Conservation (phyloP, 163 green algal genomes). For the Volvox carteri region DNA sequence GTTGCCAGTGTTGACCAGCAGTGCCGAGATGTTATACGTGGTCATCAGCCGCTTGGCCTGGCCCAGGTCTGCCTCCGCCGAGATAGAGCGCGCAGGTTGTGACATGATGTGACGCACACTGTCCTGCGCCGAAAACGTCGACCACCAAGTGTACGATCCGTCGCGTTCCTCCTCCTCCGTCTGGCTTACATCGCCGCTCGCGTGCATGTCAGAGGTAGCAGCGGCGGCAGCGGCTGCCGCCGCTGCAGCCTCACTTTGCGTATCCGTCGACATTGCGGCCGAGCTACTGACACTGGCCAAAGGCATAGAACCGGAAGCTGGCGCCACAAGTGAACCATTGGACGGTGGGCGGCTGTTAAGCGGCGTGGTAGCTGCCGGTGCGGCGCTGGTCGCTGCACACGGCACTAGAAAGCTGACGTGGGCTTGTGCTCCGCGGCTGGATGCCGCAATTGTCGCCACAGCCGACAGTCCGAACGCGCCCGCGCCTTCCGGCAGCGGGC, state of each 20-base stretch:
- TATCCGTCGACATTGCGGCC: not conserved
- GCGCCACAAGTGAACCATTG: no score
- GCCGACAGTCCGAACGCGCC: not conserved
- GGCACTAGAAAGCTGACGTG: slow-evolving; percentile 9
- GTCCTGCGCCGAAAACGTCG: slow-evolving; percentile 35
- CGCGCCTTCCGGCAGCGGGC: not conserved
- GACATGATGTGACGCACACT: slow-evolving; percentile 46
- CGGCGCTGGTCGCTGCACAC: not conserved
- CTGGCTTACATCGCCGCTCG: slow-evolving; percentile 18
- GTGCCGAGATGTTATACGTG: slow-evolving; percentile 51
- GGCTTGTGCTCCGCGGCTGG: not conserved
- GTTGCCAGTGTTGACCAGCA: slow-evolving; percentile 58
- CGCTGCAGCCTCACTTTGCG: not conserved
- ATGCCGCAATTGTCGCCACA: not conserved
- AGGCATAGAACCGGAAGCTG: not conserved
- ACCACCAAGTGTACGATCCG: slow-evolving; percentile 41
- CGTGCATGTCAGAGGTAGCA: not conserved
- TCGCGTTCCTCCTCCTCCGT: not conserved
- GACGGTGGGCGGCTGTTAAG: slow-evolving; percentile 26
- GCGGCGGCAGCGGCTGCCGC: not conserved
- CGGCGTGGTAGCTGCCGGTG: not conserved
- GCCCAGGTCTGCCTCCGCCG: slow-evolving; percentile 39
- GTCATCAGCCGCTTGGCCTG: slow-evolving; percentile 54
- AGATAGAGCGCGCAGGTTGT: slow-evolving; percentile 35
- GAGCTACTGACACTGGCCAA: not conserved